Evolutionary conservation across 2,329 filamentous ascomycete genomes (phyloP).

Genomic region (Xylaria sp.): DNA sequence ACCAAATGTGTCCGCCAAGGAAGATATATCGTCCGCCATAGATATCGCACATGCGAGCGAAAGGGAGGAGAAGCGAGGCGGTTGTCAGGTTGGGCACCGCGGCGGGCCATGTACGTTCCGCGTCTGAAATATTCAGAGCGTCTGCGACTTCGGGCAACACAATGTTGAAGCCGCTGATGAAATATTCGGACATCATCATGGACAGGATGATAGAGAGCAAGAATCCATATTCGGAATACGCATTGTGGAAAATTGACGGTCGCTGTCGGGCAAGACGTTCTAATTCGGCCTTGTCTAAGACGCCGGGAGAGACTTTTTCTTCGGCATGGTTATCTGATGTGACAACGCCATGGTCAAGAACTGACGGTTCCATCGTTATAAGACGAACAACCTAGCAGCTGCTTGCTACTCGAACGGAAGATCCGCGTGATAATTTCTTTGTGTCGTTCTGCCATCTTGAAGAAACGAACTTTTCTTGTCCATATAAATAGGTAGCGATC

Average conservation of each 20-base stretch:
- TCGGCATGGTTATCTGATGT: conserved; percentile 27
- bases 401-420: not conserved
- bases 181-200: conserved; percentile 74
- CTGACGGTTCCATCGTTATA: conserved; percentile 26
- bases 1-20: conserved; percentile 69
- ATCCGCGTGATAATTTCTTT: not conserved
- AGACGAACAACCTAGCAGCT: conserved; percentile 11
- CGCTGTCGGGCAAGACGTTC: conserved; percentile 68
- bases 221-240: conserved; percentile 66
- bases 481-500: conserved; percentile 12
- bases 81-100: conserved; percentile 68
- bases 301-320: conserved; percentile 35
- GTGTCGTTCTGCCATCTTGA: conserved; percentile 17
- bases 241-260: conserved; percentile 61
- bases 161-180: conserved; percentile 79
- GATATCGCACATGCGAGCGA: conserved; percentile 67
- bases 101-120: conserved; percentile 70
- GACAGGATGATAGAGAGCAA: conserved; percentile 68
- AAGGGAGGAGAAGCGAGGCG: conserved; percentile 68
- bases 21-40: conserved; percentile 71
- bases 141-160: conserved; percentile 73
- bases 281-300: conserved; percentile 50
- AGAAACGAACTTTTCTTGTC: not conserved
- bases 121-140: conserved; percentile 71
- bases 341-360: conserved; percentile 29